Evolutionary conservation across 768 basidiomycete species (phyloP), one percentile per base, ranked within the genome.

Genomic region (Russula brevipes): DNA sequence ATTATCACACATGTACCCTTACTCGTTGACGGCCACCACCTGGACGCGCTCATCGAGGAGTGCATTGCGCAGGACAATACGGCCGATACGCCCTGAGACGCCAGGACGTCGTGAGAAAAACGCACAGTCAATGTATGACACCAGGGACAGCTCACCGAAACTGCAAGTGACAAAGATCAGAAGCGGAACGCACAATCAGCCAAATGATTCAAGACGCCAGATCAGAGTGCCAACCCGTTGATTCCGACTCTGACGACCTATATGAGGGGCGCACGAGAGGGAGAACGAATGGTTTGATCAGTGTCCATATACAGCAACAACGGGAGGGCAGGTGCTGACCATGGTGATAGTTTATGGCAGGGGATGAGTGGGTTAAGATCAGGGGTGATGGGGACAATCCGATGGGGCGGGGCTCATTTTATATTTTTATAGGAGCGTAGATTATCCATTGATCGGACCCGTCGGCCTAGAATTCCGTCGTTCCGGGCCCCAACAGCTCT

Each of bases 21-120:
- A 95, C 91, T 96, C 94, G 82, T 98, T 98, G 72, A 98, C 77
- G 62, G 94, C 94, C 67, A 94, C 87, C 73, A 99, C 85, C n/a
- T 93, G 79, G 73, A 94, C 82, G 57, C 86, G 85, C 59, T 79
- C 75, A 72, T 83, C 78, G 69, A 85, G 79, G 70, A 97, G 82
- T 56, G 95, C 94, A 82, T 98, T 98, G 70, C 97, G 89, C 77
- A 89, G 81, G 68, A 98, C 97, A 76, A 98, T 96, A 78, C 97
- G 96, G 76, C 97, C 96, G 74, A 98, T 98, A 82, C 97, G 96
- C 82, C 96, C 96, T 94, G 73, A 12, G 35, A 56, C 30, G 17
- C 12, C 41, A 46, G 24, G 39, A 11, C 57, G 19, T n/a, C 14
- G 24, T 56, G 52, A 46, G 51, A 46, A 36, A 35, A 24, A 42